Base-by-base conservation (phyloP, 2,329 filamentous ascomycete species). In the Acrocalymma vagum region DNA sequence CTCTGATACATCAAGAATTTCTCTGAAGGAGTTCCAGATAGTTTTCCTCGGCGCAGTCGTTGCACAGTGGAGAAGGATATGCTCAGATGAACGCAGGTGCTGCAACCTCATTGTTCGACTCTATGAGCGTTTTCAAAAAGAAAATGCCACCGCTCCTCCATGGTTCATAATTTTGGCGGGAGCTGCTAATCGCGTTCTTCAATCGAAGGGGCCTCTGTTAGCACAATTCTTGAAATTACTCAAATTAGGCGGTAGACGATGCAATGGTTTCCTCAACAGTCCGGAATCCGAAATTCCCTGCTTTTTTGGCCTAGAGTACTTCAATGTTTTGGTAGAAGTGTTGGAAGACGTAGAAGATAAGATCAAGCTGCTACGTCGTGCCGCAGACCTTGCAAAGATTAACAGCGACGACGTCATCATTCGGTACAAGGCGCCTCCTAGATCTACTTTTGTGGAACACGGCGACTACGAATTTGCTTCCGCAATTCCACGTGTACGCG, bases 1-100 rank as follows among this genome's bases (percentile, higher is more conserved):
- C n/a, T n/a, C n/a, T n/a, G 9, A 30, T 27, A 18, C n/a, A n/a
- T 37, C 39, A 3, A 16, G 26, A 14, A 17, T 30, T 16, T 31
- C 35, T 6, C 31, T 41, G 14, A 16, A 30, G 22, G 29, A 45
- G 13, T 31, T 45, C 22, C 16, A 29, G 14, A 14, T 40, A 16
- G 27, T 31, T 9, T n/a, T 36, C 9, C 31, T 45, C 14, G 30
- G 35, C 10, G 34, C 25, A 29, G 22, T 45, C 11, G 29, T 39
- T 27, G 24, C 9, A 6, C 25, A 33, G n/a, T 45, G 29, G 35
- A 21, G 17, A 22, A 13, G n/a, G n/a, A n/a, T n/a, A n/a, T n/a
- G n/a, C n/a, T n/a, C n/a, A n/a, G n/a, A n/a, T n/a, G n/a, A n/a
- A n/a, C n/a, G n/a, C n/a, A n/a, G n/a, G n/a, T n/a, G n/a, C n/a